A percentile compares a stretch with the other conserved stretches of the same genome.
Evolutionary conservation across 139 green algal species (phyloP).

Genomic region (Chlorella ohadii): DNA sequence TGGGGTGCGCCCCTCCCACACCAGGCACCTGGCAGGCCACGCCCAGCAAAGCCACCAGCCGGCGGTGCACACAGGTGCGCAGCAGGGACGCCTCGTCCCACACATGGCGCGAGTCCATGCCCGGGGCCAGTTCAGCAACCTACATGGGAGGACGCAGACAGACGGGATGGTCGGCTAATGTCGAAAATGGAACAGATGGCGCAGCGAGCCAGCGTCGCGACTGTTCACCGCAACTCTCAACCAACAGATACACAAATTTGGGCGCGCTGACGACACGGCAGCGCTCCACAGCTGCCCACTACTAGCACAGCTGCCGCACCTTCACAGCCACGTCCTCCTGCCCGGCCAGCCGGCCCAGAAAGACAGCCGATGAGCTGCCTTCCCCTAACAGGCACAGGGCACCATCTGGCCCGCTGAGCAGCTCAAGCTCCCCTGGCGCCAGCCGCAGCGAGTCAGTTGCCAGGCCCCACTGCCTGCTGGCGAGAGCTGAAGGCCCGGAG

Average conservation of each 20-base stretch:
- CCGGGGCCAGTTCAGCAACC: background rate
- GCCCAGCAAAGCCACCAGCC: background rate
- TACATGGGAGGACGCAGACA: background rate
- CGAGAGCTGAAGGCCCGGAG: too few relatives aligned
- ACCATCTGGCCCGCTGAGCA: background rate
- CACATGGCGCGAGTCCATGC: background rate
- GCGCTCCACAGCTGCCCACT: too few relatives aligned
- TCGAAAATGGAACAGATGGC: too few relatives aligned
- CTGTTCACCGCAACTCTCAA: too few relatives aligned
- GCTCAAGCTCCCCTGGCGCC: background rate
- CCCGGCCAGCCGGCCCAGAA: background rate
- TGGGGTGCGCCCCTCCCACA: background rate
- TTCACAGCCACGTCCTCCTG: background rate
- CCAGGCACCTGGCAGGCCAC: background rate
- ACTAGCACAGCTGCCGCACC: background rate
- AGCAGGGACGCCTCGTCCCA: background rate
- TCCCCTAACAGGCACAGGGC: background rate
- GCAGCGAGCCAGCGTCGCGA: too few relatives aligned
- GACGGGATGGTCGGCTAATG: too few relatives aligned
- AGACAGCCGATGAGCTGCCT: background rate
- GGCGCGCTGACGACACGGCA: too few relatives aligned
- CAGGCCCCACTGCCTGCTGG: background rate
- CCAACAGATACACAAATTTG: too few relatives aligned
- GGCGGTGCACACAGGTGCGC: background rate
- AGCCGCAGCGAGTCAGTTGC: background rate